These are phyloP conservation scores for Firmiana major DNA, from an alignment of 345 rosid species.

Conservation along the genomic window DNA sequence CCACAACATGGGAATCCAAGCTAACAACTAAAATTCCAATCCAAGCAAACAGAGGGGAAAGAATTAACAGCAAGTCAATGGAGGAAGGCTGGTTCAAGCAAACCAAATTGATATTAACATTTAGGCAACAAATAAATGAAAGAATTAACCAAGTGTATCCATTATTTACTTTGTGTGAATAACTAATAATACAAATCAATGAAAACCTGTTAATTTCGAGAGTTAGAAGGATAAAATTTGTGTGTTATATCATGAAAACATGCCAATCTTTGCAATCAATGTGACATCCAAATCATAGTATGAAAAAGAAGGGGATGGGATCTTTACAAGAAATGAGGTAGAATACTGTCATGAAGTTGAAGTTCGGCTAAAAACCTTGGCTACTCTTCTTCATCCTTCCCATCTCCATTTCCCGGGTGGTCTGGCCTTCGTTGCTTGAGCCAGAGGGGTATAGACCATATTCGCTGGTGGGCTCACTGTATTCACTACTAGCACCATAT, in stretches of 20 bases:
- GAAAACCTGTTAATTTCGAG: not conserved
- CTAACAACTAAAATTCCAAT: not conserved
- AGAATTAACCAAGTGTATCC: constrained; percentile 29
- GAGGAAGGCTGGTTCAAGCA: not conserved
- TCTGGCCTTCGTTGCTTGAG: constrained; percentile 66
- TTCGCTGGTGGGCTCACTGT: constrained; percentile 66
- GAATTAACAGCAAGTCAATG: not conserved
- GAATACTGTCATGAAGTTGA: constrained; percentile 20
- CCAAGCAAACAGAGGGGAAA: not conserved
- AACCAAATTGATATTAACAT: constrained; percentile 1
- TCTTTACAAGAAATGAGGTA: constrained; percentile 19
- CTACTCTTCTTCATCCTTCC: constrained; percentile 40
- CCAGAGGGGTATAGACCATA: constrained; percentile 68
- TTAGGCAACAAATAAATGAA: constrained; percentile 23
- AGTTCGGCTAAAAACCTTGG: constrained; percentile 36
- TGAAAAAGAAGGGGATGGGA: not conserved
- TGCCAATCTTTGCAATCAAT: constrained; percentile 13
- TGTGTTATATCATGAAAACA: not conserved
- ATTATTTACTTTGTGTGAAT: constrained; percentile 2
- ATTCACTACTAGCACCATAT: constrained; percentile 65
- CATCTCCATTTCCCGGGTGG: constrained; percentile 58
- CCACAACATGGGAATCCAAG: not conserved
- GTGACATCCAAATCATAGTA: not conserved
- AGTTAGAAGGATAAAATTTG: not conserved
- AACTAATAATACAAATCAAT: constrained; percentile 27